Base-by-base conservation (phyloP, 192 early-diverging fungal species). In the Coemansia javaensis region DNA sequence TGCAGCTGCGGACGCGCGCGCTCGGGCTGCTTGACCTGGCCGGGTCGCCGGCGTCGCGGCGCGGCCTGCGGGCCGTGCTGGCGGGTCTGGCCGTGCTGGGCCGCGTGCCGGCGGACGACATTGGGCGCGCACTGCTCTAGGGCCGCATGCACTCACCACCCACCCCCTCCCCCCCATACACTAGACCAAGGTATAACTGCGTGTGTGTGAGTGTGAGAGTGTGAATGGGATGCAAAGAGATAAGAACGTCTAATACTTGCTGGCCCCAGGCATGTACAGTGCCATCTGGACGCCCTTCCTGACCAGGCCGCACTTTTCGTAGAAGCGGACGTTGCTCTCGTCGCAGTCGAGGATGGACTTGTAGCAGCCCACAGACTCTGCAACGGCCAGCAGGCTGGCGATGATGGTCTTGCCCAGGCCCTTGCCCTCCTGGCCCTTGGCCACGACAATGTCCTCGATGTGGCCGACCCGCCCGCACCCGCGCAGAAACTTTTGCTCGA, bases 401-500 rank as follows among this genome's bases (percentile, higher is more conserved):
- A 97, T 91, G 10, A 97, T 66, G 23, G 77, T 51, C 44, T 69
- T 66, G 15, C 84, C 85, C 48, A 85, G 79, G 47, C 75, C 79
- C 65, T 82, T 87, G 10, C 83, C 85, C 50, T 82, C 82, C 61
- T 87, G 82, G 14, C 81, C 81, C 45, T 81, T 79, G 46, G 83
- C 75, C n/a, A 90, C 85, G 13, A 87, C 87, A 51, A 85, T 82
- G 68, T 90, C 92, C 71, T 97, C 94, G 47, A 94, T 92, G 48
- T 94, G 93, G 4, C 91, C 93, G 28, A 88, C 90, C 63, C 88
- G 77, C 7, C 87, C 90, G 54, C 85, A 90, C 11, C 61, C 56
- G 46, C 89, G 84, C 22, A 94, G 63, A 40, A 97, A 90, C 79
- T 97, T 97, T 59, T 88, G 83, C 66, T 97, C 94, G 18, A 90